These are phyloP conservation scores for Fusarium musae DNA, from an alignment of 2,329 filamentous ascomycete species.

Conservation along the genomic window DNA sequence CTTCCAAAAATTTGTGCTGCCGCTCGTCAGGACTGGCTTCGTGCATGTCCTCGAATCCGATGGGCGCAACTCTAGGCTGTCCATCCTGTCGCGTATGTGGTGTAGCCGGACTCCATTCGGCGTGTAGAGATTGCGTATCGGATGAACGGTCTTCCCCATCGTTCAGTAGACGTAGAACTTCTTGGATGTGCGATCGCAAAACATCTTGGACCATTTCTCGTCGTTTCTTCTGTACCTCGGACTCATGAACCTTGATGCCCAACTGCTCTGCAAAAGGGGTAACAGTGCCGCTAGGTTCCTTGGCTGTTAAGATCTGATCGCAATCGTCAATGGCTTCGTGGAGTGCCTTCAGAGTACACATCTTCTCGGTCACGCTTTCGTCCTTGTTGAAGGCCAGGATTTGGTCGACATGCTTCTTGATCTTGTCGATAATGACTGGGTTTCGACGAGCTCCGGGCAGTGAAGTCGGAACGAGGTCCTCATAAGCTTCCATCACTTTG, in stretches of 20 bases:
- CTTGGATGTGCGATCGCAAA: constrained; percentile 61
- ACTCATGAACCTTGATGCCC: constrained; percentile 1
- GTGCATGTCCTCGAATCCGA: constrained; percentile 58
- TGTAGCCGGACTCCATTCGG: constrained; percentile 32
- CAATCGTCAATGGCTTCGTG: constrained; percentile 55
- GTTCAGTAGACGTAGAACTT: constrained; percentile 60
- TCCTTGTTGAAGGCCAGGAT: constrained; percentile 43
- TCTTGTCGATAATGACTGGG: constrained; percentile 34
- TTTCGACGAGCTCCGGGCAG: constrained; percentile 36
- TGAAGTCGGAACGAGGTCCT: constrained; percentile 42
- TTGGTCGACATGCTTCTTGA: constrained; percentile 42
- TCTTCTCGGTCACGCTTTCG: constrained; percentile 37
- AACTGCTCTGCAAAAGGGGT: constrained; percentile 18
- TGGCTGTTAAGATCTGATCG: constrained; percentile 56
- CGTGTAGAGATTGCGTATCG: constrained; percentile 38
- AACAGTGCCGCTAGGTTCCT: constrained; percentile 28
- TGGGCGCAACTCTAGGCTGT: constrained; percentile 24
- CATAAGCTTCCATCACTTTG: constrained; percentile 55
- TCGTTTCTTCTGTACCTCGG: constrained; percentile 42
- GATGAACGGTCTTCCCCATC: constrained; percentile 47
- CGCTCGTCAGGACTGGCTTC: constrained; percentile 60
- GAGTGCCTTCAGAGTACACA: constrained; percentile 53
- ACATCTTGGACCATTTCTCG: constrained; percentile 57
- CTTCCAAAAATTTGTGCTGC: constrained; percentile 61
- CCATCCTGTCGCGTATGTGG: constrained; percentile 9